A percentile compares a stretch with the other conserved stretches of the same genome.
Evolutionary conservation across 306 rosid species (phyloP).

Genomic region (Quercus parvula): DNA sequence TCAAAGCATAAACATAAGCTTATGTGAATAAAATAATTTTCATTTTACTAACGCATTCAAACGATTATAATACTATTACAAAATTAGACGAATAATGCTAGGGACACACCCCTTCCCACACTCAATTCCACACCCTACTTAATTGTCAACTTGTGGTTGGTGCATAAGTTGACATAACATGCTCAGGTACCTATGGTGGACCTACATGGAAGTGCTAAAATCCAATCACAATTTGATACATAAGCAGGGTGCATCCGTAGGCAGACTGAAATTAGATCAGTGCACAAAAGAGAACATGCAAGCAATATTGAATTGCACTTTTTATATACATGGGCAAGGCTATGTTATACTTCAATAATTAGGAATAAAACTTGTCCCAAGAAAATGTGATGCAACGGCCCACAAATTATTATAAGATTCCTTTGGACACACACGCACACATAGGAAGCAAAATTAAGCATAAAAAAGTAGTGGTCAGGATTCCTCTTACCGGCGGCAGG

Average conservation of each 20-base stretch:
- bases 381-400: background rate
- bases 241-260: no score
- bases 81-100: background rate
- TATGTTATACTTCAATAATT: background rate
- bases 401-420: background rate
- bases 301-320: background rate
- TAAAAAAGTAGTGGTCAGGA: background rate
- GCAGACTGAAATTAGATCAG: background rate
- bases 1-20: background rate
- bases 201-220: no score
- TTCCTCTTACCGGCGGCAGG: constrained; percentile 59
- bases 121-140: no score
- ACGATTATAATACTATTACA: background rate
- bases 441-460: background rate
- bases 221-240: no score
- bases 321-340: background rate
- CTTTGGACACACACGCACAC: background rate
- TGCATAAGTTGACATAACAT: no score
- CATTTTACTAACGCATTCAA: background rate
- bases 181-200: no score
- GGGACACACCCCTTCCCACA: no score
- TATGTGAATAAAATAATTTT: background rate
- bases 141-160: no score
- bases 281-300: background rate
- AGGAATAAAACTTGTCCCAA: background rate